Percentiles rank a stretch among this genome's conserved stretches.
phyloP scores from a whole-genome alignment of 1,284 basidiomycete species.

The Trametes sp. region DNA sequence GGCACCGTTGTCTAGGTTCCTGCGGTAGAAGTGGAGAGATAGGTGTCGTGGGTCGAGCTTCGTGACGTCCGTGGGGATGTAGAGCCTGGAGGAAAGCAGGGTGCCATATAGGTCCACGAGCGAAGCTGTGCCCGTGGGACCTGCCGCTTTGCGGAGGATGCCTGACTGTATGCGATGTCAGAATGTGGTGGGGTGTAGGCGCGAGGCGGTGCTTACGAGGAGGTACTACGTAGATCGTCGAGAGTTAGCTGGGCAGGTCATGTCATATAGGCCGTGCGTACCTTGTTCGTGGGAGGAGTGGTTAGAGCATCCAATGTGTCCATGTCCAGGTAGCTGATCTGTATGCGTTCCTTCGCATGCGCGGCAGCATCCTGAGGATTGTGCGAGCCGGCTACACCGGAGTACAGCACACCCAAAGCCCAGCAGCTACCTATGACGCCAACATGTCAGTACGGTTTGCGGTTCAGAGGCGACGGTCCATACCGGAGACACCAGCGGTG shows the following conservation, averaged over 20 bases:
- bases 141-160: slow-evolving; percentile 47
- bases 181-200: background rate
- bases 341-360: slow-evolving; percentile 46
- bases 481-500: slow-evolving; percentile 50
- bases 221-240: slow-evolving; percentile 29
- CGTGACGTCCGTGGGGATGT: slow-evolving; percentile 41
- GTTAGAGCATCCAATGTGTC: slow-evolving; percentile 46
- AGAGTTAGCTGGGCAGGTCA: background rate
- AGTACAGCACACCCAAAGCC: slow-evolving; percentile 49
- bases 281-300: slow-evolving; percentile 48
- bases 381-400: slow-evolving; percentile 45
- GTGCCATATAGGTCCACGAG: slow-evolving; percentile 52
- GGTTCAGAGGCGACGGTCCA: background rate
- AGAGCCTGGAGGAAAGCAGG: slow-evolving; percentile 47
- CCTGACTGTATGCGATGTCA: slow-evolving; percentile 41
- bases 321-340: slow-evolving; percentile 47
- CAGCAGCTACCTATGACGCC: slow-evolving; percentile 43
- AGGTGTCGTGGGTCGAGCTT: slow-evolving; percentile 44
- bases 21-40: slow-evolving; percentile 47
- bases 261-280: slow-evolving; percentile 18
- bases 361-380: slow-evolving; percentile 34
- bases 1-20: slow-evolving; percentile 42
- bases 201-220: slow-evolving; percentile 22
- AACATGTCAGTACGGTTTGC: background rate
- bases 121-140: slow-evolving; percentile 42